A percentile compares a stretch with the other conserved stretches of the same genome.
phyloP scores from a whole-genome alignment of 176 grass and related monocot genomes.

The Carex scoparia region DNA sequence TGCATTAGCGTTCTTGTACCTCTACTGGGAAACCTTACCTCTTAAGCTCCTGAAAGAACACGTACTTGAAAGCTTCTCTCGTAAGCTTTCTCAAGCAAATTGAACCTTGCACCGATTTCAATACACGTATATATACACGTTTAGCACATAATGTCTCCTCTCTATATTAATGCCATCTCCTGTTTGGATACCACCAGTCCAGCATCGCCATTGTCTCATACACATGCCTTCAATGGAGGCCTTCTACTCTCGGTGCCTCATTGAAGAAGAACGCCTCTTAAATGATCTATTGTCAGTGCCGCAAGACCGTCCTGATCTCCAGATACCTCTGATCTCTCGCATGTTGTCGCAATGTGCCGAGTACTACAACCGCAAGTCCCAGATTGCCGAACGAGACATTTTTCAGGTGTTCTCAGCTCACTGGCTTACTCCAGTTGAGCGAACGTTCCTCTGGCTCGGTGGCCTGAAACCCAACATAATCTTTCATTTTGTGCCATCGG shows the following conservation, averaged over 20 bases:
- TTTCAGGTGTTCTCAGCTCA: slow-evolving; percentile 29
- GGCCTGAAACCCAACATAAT: neutral
- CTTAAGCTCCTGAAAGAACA: neutral
- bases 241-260: slow-evolving; percentile 1
- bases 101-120: neutral
- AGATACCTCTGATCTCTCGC: slow-evolving; percentile 15
- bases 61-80: neutral
- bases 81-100: neutral
- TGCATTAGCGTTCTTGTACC: too few species aligned
- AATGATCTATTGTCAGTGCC: neutral
- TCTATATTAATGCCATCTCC: neutral
- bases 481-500: neutral
- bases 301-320: slow-evolving; percentile 21
- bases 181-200: neutral
- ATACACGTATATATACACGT: neutral
- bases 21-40: neutral
- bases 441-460: neutral
- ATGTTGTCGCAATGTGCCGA: neutral
- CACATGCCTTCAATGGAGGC: slow-evolving; percentile 1
- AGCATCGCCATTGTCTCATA: neutral
- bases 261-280: slow-evolving; percentile 10
- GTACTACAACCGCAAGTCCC: slow-evolving; percentile 17
- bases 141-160: neutral
- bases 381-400: slow-evolving; percentile 20
- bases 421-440: slow-evolving; percentile 15